phyloP scores from a whole-genome alignment of 2,329 filamentous ascomycete species.

The Aplosporella prunicola region DNA sequence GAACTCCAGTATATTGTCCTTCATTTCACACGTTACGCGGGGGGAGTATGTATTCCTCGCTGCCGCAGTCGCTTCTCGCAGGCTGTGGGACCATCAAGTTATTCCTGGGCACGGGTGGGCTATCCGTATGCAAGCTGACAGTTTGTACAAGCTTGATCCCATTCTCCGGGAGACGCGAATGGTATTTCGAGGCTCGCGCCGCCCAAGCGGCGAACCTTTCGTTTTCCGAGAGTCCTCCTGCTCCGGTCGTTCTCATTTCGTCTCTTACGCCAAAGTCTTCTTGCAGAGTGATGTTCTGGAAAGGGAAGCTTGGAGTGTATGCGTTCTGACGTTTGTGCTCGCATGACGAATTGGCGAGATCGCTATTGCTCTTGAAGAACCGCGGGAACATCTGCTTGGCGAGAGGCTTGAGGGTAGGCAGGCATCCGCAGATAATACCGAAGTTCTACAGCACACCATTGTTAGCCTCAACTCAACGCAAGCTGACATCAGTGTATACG shows the following conservation, averaged over 20 bases:
- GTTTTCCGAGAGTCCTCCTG: not conserved
- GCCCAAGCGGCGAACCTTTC: constrained; percentile 1
- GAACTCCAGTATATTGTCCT: too few relatives aligned
- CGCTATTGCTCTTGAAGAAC: constrained; percentile 15
- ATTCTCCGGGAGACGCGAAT: not conserved
- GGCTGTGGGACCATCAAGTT: too few relatives aligned
- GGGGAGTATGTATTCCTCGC: too few relatives aligned
- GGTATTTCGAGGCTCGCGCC: not conserved
- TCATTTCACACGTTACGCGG: too few relatives aligned
- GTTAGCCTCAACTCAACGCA: too few relatives aligned
- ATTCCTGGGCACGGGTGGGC: too few relatives aligned
- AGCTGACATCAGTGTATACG: too few relatives aligned
- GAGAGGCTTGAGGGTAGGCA: constrained; percentile 26
- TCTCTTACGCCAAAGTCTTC: not conserved
- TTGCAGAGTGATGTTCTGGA: constrained; percentile 3
- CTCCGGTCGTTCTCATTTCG: not conserved
- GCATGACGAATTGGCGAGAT: not conserved
- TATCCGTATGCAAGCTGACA: not conserved
- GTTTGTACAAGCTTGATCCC: not conserved
- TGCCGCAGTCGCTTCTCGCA: too few relatives aligned
- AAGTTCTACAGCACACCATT: too few relatives aligned
- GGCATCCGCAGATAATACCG: constrained; percentile 25
- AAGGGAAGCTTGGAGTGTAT: constrained; percentile 1
- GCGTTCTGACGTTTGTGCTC: not conserved
- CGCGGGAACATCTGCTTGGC: constrained; percentile 19